Evolutionary conservation across 208 protist genomes (phyloP).

Genomic region (Wallacemonas sp.): DNA sequence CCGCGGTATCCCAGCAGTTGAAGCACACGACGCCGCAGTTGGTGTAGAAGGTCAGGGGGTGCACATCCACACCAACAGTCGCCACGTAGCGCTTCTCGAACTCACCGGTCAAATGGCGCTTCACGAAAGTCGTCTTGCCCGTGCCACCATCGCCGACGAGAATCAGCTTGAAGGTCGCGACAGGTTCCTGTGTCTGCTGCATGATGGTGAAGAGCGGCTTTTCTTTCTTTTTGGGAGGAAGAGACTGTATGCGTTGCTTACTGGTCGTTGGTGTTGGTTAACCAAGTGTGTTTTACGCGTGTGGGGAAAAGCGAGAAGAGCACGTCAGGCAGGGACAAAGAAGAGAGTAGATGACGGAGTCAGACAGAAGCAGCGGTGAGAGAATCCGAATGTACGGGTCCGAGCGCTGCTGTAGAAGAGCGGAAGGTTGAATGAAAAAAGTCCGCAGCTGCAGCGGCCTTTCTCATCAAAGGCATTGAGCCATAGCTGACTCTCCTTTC

Average conservation of each 20-base stretch:
- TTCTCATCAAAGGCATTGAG: too few relatives aligned
- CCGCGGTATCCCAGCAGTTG: constrained; percentile 99
- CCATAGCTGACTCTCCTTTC: too few relatives aligned
- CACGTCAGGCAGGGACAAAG: too few relatives aligned
- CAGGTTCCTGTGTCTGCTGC: constrained; percentile 21
- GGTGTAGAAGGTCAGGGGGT: constrained; percentile 98
- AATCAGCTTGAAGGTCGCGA: constrained; percentile 98
- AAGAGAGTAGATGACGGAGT: too few relatives aligned
- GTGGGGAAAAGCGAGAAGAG: not conserved
- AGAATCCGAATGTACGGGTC: too few relatives aligned
- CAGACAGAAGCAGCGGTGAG: too few relatives aligned
- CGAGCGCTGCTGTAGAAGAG: too few relatives aligned
- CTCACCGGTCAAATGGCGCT: constrained; percentile 99
- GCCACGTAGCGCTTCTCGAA: constrained; percentile 99
- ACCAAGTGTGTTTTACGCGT: not conserved
- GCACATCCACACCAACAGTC: constrained; percentile 96
- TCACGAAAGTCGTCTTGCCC: constrained; percentile 99
- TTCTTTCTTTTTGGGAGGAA: not conserved
- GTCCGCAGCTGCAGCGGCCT: too few relatives aligned
- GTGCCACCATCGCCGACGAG: constrained; percentile 99
- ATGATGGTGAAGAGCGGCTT: not conserved
- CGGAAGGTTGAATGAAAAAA: too few relatives aligned
- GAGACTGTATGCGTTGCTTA: not conserved
- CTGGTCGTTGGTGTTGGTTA: not conserved
- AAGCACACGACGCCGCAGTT: constrained; percentile 98